Conservation (phyloP, 2,329 filamentous ascomycete species). For the Venturia aucupariae region DNA sequence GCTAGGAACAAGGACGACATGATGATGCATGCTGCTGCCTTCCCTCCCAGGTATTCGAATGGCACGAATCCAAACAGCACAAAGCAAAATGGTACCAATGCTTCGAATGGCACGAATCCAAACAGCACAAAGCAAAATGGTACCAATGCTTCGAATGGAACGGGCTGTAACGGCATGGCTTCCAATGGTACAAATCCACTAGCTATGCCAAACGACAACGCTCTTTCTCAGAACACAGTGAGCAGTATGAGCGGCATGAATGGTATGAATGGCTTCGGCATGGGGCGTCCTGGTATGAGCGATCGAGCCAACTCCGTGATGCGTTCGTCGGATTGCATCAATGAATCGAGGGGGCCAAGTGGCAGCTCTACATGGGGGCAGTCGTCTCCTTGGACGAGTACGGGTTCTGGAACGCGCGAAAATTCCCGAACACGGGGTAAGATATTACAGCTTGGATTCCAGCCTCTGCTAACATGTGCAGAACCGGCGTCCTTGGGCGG, state of each 20-base stretch:
- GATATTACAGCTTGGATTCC: neutral
- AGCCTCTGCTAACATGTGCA: neutral
- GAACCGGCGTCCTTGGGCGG: neutral
- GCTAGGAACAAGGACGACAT: neutral
- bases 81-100: neutral
- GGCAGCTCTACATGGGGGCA: neutral
- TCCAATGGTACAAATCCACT: neutral
- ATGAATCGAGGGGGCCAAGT: neutral
- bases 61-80: neutral
- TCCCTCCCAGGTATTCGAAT: neutral
- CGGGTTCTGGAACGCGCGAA: neutral
- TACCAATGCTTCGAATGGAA: neutral
- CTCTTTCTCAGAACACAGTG: neutral
- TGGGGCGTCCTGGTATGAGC: neutral
- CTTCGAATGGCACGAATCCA: neutral
- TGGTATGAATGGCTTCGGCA: neutral
- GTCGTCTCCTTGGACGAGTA: neutral
- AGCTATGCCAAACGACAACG: neutral
- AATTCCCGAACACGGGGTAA: constrained; percentile 3
- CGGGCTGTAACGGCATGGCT: neutral
- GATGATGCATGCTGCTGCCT: neutral
- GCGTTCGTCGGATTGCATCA: neutral
- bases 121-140: neutral
- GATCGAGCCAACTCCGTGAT: neutral
- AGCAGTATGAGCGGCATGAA: neutral